Evolutionary conservation across 1,284 basidiomycete species (phyloP).

Genomic region (Cryptococcus wingfieldii): DNA sequence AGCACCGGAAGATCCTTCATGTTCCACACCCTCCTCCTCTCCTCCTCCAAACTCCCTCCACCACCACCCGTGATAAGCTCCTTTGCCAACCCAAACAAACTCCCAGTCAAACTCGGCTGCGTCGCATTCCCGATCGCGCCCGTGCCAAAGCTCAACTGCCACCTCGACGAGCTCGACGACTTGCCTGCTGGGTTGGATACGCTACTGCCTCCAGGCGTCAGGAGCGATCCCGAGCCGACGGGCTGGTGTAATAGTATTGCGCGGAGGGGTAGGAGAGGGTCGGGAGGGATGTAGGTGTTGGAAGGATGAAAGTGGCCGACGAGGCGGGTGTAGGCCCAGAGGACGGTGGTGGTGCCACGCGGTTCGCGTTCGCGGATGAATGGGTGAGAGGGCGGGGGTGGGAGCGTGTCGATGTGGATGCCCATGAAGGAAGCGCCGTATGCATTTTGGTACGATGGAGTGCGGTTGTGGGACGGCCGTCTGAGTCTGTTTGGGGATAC

Average conservation of each 20-base stretch:
- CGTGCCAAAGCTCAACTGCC: conserved; percentile 44
- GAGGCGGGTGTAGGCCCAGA: conserved; percentile 48
- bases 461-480: conserved; percentile 12
- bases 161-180: conserved; percentile 20
- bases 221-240: conserved; percentile 42
- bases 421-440: conserved; percentile 23
- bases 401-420: conserved; percentile 2
- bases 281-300: conserved; percentile 46
- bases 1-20: conserved; percentile 47
- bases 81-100: conserved; percentile 46
- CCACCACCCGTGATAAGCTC: conserved; percentile 39
- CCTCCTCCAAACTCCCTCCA: conserved; percentile 45
- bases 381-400: conserved; percentile 30
- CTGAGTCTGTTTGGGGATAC: conserved; percentile 7
- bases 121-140: conserved; percentile 41
- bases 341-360: conserved; percentile 34
- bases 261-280: conserved; percentile 47
- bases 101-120: conserved; percentile 46
- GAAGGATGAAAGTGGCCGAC: conserved; percentile 47
- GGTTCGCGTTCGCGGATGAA: conserved; percentile 24
- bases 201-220: background rate
- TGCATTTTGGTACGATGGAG: conserved; percentile 38
- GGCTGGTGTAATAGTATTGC: conserved; percentile 46
- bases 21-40: conserved; percentile 47
- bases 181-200: conserved; percentile 1